phyloP scores from a whole-genome alignment of 2,329 filamentous ascomycete genomes.

The Aspergillus jensenii region DNA sequence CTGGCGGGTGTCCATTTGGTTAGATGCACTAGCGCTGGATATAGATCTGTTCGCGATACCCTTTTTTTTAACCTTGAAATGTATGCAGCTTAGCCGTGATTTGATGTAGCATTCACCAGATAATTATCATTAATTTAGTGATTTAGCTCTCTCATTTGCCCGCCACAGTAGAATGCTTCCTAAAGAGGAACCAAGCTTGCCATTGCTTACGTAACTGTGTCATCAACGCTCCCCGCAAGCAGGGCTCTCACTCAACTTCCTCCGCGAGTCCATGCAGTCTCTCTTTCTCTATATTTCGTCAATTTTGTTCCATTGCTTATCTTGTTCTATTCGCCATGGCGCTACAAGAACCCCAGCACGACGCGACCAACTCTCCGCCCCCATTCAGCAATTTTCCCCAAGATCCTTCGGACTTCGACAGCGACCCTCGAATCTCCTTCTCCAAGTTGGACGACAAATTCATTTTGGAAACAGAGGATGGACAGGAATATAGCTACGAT shows the following conservation, averaged over 20 bases:
- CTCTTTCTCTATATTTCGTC: not conserved
- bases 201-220: slow-evolving; percentile 12
- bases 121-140: not conserved
- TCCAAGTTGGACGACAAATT: slow-evolving; percentile 80
- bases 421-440: slow-evolving; percentile 80
- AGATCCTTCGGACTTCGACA: slow-evolving; percentile 67
- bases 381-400: slow-evolving; percentile 46
- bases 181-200: not conserved
- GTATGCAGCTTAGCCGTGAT: not conserved
- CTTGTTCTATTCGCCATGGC: slow-evolving; percentile 18
- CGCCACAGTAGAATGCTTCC: not conserved
- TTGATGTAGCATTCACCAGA: not conserved
- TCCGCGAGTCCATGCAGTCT: not conserved
- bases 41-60: not conserved
- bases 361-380: slow-evolving; percentile 16
- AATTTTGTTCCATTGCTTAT: not conserved
- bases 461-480: slow-evolving; percentile 80
- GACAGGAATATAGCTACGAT: slow-evolving; percentile 83
- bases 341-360: slow-evolving; percentile 21
- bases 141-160: too few species aligned
- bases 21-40: slow-evolving; percentile 4
- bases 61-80: not conserved
- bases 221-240: slow-evolving; percentile 10
- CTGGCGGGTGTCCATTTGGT: slow-evolving; percentile 51
- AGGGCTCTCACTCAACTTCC: not conserved